Percentiles rank a stretch among this genome's conserved stretches.
Evolutionary conservation across 106 monocot species (phyloP).

Genomic region (Acorus calamus): DNA sequence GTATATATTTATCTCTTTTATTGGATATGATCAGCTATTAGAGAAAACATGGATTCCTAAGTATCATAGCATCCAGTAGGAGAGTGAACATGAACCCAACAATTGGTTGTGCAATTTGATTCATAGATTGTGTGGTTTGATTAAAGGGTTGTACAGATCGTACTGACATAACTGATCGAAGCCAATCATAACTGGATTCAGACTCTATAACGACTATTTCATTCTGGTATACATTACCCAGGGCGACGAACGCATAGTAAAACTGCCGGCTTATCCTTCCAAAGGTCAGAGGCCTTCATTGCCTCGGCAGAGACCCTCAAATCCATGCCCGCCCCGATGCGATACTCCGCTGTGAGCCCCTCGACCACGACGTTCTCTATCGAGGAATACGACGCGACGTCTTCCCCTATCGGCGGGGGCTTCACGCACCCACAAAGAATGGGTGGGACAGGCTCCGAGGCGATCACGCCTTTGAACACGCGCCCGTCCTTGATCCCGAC

Average conservation of each 20-base stretch:
- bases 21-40: too few relatives aligned
- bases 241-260: constrained; percentile 27
- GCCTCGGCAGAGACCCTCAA: constrained; percentile 6
- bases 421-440: constrained; percentile 20
- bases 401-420: constrained; percentile 17
- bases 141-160: too few relatives aligned
- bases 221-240: constrained; percentile 12
- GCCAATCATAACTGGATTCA: background rate
- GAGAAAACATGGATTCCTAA: too few relatives aligned
- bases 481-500: constrained; percentile 14
- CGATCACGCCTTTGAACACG: constrained; percentile 29
- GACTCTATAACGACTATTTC: too few relatives aligned
- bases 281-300: constrained; percentile 26
- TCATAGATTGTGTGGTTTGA: too few relatives aligned
- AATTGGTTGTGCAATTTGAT: too few relatives aligned
- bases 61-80: too few relatives aligned
- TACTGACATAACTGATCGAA: too few relatives aligned
- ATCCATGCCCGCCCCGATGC: constrained; percentile 11
- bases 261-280: constrained; percentile 26
- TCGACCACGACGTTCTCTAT: constrained; percentile 28
- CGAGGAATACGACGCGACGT: constrained; percentile 21
- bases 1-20: too few relatives aligned
- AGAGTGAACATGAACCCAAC: too few relatives aligned
- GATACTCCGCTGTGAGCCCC: constrained; percentile 26
- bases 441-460: constrained; percentile 16